Evolutionary conservation across 495 filamentous ascomycete species (phyloP).

Genomic region (Aspergillus hancockii): DNA sequence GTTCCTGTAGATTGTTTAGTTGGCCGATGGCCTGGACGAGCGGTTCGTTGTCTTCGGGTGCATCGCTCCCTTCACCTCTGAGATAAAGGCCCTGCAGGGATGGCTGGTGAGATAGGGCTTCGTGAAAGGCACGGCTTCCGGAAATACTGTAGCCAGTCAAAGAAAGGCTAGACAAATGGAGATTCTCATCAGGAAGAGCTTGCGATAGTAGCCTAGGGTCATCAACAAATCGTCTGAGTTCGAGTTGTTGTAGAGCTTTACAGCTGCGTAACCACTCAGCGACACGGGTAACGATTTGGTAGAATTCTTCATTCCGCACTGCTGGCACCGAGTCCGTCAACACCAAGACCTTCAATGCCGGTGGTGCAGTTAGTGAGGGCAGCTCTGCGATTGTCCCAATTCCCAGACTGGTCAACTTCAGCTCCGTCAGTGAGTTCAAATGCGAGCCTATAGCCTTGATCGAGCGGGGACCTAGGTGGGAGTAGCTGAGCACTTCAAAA

Average conservation of each 20-base stretch:
- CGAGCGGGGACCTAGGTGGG: constrained; percentile 52
- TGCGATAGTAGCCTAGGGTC: constrained; percentile 54
- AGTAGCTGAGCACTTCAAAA: constrained; percentile 57
- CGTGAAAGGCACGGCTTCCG: constrained; percentile 50
- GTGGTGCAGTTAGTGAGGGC: constrained; percentile 48
- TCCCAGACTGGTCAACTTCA: constrained; percentile 55
- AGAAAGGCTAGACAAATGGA: constrained; percentile 49
- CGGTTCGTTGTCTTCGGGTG: constrained; percentile 46
- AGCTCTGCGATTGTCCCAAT: constrained; percentile 41
- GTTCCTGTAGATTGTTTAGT: constrained; percentile 48
- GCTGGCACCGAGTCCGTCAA: constrained; percentile 45
- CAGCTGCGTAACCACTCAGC: constrained; percentile 48
- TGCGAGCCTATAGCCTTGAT: constrained; percentile 62
- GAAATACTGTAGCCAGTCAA: constrained; percentile 49
- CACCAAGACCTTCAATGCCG: constrained; percentile 50
- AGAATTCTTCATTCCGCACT: constrained; percentile 38
- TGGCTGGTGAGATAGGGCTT: constrained; percentile 49
- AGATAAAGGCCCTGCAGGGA: constrained; percentile 49
- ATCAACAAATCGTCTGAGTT: constrained; percentile 50
- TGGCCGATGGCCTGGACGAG: constrained; percentile 49
- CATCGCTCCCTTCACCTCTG: constrained; percentile 50
- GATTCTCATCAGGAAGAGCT: constrained; percentile 51
- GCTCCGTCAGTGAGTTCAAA: constrained; percentile 52
- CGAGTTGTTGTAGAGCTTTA: constrained; percentile 50
- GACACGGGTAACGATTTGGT: constrained; percentile 53